phyloP scores from a whole-genome alignment of 805 yeast genomes.

The Kluyveromyces siamensis region DNA sequence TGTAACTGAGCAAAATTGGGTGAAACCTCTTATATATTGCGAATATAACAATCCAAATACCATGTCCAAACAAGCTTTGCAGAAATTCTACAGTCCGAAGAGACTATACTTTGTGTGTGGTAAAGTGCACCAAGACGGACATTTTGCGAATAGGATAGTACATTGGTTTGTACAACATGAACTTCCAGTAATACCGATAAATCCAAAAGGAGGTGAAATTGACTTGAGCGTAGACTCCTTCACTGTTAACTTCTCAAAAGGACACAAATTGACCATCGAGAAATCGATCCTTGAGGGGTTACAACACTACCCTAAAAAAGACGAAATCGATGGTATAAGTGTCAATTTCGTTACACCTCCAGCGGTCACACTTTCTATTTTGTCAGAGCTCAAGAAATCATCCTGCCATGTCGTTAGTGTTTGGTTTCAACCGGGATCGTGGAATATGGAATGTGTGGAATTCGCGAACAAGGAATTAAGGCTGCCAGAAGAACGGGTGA shows the following conservation, averaged over 20 bases:
- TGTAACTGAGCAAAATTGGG: not conserved
- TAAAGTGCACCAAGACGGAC: slow-evolving; percentile 62
- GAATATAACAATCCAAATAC: not conserved
- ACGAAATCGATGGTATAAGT: slow-evolving; percentile 37
- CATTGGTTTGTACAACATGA: slow-evolving; percentile 11
- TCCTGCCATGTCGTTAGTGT: slow-evolving; percentile 35
- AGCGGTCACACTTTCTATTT: slow-evolving; percentile 37
- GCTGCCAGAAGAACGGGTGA: slow-evolving; percentile 31
- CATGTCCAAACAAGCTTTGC: slow-evolving; percentile 8
- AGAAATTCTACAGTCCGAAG: slow-evolving; percentile 7
- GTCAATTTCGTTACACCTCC: slow-evolving; percentile 76
- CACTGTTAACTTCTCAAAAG: slow-evolving; percentile 41
- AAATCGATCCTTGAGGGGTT: slow-evolving; percentile 25
- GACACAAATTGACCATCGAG: slow-evolving; percentile 29
- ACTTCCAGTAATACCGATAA: slow-evolving; percentile 39
- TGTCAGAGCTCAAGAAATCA: slow-evolving; percentile 31
- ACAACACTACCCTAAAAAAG: slow-evolving; percentile 10
- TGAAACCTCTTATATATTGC: not conserved
- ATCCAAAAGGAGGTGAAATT: slow-evolving; percentile 46
- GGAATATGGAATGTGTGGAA: slow-evolving; percentile 41
- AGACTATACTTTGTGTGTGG: slow-evolving; percentile 34
- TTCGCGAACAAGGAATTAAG: slow-evolving; percentile 28
- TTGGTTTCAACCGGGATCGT: slow-evolving; percentile 85
- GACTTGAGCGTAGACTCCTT: slow-evolving; percentile 54
- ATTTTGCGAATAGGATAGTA: slow-evolving; percentile 52